Evolutionary conservation across 495 filamentous ascomycete genomes (phyloP), one percentile per base, ranked within the genome.

Genomic region (Penicillium paradoxum): DNA sequence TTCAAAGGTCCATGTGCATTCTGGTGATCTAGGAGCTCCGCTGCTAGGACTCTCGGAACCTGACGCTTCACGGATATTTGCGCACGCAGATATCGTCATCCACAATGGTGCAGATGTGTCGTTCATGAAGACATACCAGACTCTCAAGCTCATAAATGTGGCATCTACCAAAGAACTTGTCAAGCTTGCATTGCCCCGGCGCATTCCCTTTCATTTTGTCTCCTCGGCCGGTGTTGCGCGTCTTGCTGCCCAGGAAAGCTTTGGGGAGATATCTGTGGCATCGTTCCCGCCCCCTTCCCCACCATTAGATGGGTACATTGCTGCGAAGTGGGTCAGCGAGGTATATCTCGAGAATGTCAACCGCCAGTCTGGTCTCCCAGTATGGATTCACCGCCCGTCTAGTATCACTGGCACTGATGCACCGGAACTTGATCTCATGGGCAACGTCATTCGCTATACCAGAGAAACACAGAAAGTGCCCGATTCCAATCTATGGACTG

Each of bases 271-370:
- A 0, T 64, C 62, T 18, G 25, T 64, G 11, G 55, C 58, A 7
- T 19, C 32, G 0, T 62, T 45, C 45, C 45, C 34, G 4, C 63
- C 59, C 22, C 57, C 62, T 3, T 19, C 24, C 4, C 18, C 54
- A n/a, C 49, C 64, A 24, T 21, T 56, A 2, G 58, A 76, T 41
- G 80, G 80, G 1, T 84, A 82, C 49, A 57, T 58, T 0, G 68
- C 78, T 0, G 61, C 67, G 3, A 80, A 80, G 27, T 85, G 82
- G 81, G 81, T 73, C 1, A 73, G 75, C 48, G 82, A 85, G 60
- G 49, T 45, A 6, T 58, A 70, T 21, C 63, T 84, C 0, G 79
- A 82, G 57, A 60, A 63, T 3, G 58, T 59, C 11, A 32, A 39
- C 29, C 5, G 27, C 11, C 30, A 48, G 7, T 53, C 65, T 29